Evolutionary conservation across 495 filamentous ascomycete genomes (phyloP), one percentile per base, ranked within the genome.

Genomic region (Aspergillus biplanus): DNA sequence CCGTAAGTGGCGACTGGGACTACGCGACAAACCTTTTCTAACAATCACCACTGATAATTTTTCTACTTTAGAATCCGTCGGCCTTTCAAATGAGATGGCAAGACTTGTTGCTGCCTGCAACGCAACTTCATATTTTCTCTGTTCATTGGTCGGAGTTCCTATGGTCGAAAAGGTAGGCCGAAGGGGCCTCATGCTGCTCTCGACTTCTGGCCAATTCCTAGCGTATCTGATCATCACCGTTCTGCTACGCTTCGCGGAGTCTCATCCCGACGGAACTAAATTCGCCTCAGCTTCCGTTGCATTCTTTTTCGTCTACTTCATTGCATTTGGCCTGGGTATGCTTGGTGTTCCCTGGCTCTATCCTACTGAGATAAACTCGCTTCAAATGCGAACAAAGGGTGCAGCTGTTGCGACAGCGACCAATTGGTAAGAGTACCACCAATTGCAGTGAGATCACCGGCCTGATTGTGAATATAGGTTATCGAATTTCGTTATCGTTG

Each of bases 301-400:
- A 1, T 87, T 87, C 67, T 80, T 87, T 63, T 85, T 86, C 52
- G 61, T 85, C 16, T 84, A 79, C 61, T 79, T 80, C 56, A 75
- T 77, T 49, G 75, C 69, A 58, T 86, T 86, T 59, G 84, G 82
- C 6, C 74, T 86, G 49, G 84, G 82, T 5, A 83, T 82, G 80
- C 79, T 84, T 5, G 82, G 82, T n/a, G 79, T 83, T 6, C 82
- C 83, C 0, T 87, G 84, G 85, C 73, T 89, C 1, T 90, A 87
- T 68, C 84, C 85, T 4, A 85, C 86, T 12, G 87, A 89, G 65
- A 85, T 89, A 69, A 87, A 83, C 65, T 80, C 80, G 27, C 72
- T 88, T 1, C 74, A 77, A 6, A 86, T 86, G 78, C 68, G 85
- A 15, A 83, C 82, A 1, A 85, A 87, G 64, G 85, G 81, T 3